phyloP scores from a whole-genome alignment of 352 stramenopile species.

The Globisporangium paroecandrum region DNA sequence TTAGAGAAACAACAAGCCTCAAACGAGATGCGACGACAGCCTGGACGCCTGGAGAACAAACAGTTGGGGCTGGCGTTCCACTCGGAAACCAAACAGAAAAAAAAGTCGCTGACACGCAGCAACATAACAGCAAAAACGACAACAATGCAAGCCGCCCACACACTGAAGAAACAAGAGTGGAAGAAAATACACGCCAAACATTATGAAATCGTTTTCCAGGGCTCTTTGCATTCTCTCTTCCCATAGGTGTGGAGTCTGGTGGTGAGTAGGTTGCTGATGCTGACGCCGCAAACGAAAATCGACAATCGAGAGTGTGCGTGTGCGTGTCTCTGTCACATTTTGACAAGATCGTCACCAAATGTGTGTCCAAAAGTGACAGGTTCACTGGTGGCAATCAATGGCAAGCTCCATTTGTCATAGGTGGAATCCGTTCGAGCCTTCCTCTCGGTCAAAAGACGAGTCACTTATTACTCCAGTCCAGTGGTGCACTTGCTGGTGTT shows the following conservation, averaged over 20 bases:
- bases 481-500: too few relatives aligned
- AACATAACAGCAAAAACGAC: not conserved
- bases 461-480: too few relatives aligned
- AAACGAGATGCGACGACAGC: too few relatives aligned
- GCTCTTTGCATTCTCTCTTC: not conserved
- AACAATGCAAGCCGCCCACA: not conserved
- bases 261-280: not conserved
- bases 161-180: not conserved
- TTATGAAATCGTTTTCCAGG: not conserved
- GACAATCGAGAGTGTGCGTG: not conserved
- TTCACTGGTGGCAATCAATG: too few relatives aligned
- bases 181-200: not conserved
- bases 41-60: too few relatives aligned
- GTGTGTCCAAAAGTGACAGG: too few relatives aligned
- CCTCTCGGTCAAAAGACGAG: too few relatives aligned
- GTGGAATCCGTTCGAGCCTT: too few relatives aligned
- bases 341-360: not conserved
- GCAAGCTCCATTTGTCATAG: too few relatives aligned
- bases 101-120: not conserved
- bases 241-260: too few relatives aligned
- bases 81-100: not conserved
- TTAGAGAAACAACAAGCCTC: slow-evolving; percentile 17
- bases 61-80: not conserved
- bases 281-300: not conserved
- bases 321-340: not conserved